Percentiles rank a stretch among this genome's conserved stretches.
These are phyloP conservation scores for Stachybotrys elegans DNA, from an alignment of 2,329 filamentous ascomycete genomes.

Conservation along the genomic window DNA sequence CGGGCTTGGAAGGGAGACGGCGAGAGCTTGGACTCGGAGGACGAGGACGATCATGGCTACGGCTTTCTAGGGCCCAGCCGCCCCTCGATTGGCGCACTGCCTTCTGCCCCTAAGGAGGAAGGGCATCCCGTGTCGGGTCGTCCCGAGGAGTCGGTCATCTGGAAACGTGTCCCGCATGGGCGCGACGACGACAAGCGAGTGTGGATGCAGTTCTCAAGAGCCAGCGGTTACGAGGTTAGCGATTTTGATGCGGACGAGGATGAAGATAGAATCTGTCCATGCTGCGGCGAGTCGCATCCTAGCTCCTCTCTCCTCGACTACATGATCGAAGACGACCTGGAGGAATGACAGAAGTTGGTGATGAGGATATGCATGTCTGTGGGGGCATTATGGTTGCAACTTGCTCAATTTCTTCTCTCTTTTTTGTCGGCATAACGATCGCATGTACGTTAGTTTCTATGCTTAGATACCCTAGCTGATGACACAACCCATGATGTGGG, in stretches of 20 bases:
- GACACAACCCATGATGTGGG: conserved; percentile 9
- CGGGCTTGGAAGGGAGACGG: conserved; percentile 34
- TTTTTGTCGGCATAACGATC: conserved; percentile 11
- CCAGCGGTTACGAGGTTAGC: conserved; percentile 30
- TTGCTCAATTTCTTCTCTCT: conserved; percentile 7
- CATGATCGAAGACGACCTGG: conserved; percentile 20
- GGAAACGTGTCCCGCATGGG: conserved; percentile 42
- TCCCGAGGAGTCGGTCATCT: conserved; percentile 41
- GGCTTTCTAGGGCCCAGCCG: conserved; percentile 20
- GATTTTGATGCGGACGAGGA: conserved; percentile 26
- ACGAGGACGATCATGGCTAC: conserved; percentile 19
- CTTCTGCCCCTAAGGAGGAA: conserved; percentile 35
- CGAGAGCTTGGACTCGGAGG: conserved; percentile 15
- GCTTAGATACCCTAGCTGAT: conserved; percentile 21
- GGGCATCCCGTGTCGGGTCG: conserved; percentile 37
- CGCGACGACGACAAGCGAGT: conserved; percentile 34
- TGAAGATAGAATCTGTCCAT: conserved; percentile 32
- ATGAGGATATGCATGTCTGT: background rate
- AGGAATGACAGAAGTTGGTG: conserved; percentile 15
- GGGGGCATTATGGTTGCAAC: conserved; percentile 3
- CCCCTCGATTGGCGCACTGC: conserved; percentile 27
- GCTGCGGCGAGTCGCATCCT: conserved; percentile 32
- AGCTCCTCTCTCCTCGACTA: conserved; percentile 28
- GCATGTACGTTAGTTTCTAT: conserved; percentile 9
- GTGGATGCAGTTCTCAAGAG: conserved; percentile 44